Evolutionary conservation across 148 eudicot genomes (phyloP).

Genomic region (Rhododendron vialii): DNA sequence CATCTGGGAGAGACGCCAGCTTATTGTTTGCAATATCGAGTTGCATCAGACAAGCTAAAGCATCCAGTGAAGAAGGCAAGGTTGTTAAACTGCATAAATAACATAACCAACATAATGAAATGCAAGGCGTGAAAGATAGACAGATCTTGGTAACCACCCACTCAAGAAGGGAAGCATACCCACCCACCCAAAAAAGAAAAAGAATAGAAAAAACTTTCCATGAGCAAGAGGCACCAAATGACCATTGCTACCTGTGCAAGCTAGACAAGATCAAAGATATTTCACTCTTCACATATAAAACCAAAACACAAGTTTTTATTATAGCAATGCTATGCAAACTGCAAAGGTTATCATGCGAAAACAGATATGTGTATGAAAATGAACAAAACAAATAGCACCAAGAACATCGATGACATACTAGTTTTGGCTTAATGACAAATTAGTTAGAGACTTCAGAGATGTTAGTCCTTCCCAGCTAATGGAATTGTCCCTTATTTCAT

Average conservation of each 20-base stretch:
- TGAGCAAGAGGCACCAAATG: neutral
- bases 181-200: neutral
- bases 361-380: neutral
- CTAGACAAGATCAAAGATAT: neutral
- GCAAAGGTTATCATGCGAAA: neutral
- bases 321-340: neutral
- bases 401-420: constrained; percentile 39
- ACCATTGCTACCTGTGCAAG: neutral
- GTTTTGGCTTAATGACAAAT: constrained; percentile 69
- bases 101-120: neutral
- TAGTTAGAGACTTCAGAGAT: constrained; percentile 45
- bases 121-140: neutral
- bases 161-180: neutral
- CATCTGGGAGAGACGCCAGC: constrained; percentile 52
- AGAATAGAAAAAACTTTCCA: neutral
- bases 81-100: constrained; percentile 57
- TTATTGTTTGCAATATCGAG: constrained; percentile 61
- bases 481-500: constrained; percentile 50
- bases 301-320: neutral
- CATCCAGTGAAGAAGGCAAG: constrained; percentile 66
- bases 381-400: neutral
- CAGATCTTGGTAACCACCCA: neutral
- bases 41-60: constrained; percentile 59
- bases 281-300: neutral
- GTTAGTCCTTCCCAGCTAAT: constrained; percentile 72